Percentiles rank a stretch among this genome's conserved stretches.
Conservation (phyloP, 345 rosid genomes). For the Gossypium arboreum region DNA sequence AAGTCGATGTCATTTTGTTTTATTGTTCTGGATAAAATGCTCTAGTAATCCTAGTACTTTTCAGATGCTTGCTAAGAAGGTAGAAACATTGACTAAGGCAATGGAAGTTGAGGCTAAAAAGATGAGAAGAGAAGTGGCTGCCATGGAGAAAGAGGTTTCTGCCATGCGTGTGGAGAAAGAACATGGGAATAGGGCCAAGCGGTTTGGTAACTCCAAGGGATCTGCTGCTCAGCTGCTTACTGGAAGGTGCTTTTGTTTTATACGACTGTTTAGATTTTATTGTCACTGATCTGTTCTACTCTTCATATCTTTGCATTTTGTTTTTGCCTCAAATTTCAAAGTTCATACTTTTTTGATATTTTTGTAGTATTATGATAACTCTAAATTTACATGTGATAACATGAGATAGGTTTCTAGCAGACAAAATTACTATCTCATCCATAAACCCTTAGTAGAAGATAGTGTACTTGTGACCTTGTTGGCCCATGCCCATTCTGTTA, state of each 20-base stretch:
- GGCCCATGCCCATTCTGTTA: not conserved
- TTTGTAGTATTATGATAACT: not conserved
- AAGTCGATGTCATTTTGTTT: not conserved
- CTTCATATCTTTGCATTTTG: not conserved
- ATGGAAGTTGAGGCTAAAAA: slow-evolving; percentile 99
- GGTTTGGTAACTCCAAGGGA: slow-evolving; percentile 56
- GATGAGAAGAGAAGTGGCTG: slow-evolving; percentile 98
- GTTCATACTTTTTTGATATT: not conserved
- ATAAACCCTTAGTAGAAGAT: not conserved
- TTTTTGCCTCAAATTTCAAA: slow-evolving; percentile 3
- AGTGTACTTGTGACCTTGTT: not conserved
- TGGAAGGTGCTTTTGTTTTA: slow-evolving; percentile 58
- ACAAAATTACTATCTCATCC: not conserved
- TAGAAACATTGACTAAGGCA: slow-evolving; percentile 93
- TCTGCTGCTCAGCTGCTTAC: slow-evolving; percentile 74
- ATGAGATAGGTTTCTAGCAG: not conserved
- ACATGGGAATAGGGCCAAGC: slow-evolving; percentile 70
- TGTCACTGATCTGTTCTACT: not conserved
- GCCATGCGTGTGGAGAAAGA: slow-evolving; percentile 94
- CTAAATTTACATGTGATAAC: not conserved
- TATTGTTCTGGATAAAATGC: slow-evolving; percentile 15
- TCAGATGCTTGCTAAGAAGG: slow-evolving; percentile 95
- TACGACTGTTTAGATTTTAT: not conserved
- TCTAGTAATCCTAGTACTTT: slow-evolving; percentile 18
- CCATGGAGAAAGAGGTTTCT: slow-evolving; percentile 97